phyloP scores from a whole-genome alignment of 2,329 filamentous ascomycete genomes.

The Colletotrichum sp. region DNA sequence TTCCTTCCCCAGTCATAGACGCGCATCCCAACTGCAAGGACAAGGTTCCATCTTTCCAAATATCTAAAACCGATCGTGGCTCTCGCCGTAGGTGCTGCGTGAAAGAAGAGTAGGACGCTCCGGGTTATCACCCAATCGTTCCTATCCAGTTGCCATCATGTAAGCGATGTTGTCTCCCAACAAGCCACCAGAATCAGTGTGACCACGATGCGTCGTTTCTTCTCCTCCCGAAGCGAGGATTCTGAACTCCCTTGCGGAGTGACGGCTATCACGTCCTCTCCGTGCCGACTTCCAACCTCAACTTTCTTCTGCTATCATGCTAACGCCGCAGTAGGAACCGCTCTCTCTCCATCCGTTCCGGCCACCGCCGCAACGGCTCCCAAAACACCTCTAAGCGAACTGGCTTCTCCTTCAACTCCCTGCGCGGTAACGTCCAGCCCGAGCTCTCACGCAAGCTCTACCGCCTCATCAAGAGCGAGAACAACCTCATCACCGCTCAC shows the following conservation, averaged over 20 bases:
- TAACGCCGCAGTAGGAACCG: slow-evolving; percentile 63
- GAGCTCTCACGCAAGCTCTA: slow-evolving; percentile 89
- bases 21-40: neutral
- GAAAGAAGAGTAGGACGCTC: neutral
- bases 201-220: slow-evolving; percentile 5
- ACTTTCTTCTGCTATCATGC: neutral
- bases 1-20: neutral
- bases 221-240: slow-evolving; percentile 9
- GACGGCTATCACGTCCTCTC: neutral
- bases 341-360: slow-evolving; percentile 75
- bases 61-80: neutral
- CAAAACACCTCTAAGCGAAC: slow-evolving; percentile 39
- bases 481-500: slow-evolving; percentile 84
- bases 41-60: neutral
- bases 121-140: neutral
- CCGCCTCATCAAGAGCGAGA: slow-evolving; percentile 93
- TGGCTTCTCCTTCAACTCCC: slow-evolving; percentile 80
- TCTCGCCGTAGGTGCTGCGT: neutral
- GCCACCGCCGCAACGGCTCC: slow-evolving; percentile 50
- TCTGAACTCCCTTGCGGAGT: neutral
- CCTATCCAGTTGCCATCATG: neutral
- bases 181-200: neutral
- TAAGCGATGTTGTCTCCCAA: neutral
- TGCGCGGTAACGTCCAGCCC: slow-evolving; percentile 84
- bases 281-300: neutral